These are phyloP conservation scores for Aphanomyces cochlioides DNA, from an alignment of 352 stramenopile species.

Conservation along the genomic window DNA sequence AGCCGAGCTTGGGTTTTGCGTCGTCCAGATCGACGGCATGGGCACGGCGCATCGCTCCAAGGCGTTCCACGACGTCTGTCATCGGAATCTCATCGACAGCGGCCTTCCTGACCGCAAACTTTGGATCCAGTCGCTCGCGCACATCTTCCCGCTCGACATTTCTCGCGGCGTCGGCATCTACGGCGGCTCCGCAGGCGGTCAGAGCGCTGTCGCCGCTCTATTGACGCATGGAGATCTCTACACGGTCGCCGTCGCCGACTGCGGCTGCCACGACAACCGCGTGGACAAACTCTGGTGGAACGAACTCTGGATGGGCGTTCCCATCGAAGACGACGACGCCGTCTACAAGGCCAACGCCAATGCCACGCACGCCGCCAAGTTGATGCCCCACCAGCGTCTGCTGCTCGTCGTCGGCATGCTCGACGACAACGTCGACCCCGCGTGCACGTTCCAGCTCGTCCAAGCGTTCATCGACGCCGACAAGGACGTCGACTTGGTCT, in stretches of 20 bases:
- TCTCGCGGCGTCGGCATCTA: constrained; percentile 18
- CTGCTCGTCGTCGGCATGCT: constrained; percentile 16
- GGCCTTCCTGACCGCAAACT: constrained; percentile 19
- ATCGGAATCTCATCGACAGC: constrained; percentile 12
- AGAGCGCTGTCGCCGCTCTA: constrained; percentile 19
- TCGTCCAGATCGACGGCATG: constrained; percentile 28
- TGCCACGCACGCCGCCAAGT: not conserved
- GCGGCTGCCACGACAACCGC: constrained; percentile 28
- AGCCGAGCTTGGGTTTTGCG: constrained; percentile 21
- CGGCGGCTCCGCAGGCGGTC: constrained; percentile 20
- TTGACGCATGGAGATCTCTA: constrained; percentile 18
- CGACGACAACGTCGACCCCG: constrained; percentile 24
- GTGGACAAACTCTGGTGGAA: constrained; percentile 30
- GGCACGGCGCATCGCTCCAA: constrained; percentile 20
- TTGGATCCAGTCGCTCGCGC: constrained; percentile 14
- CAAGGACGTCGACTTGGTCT: constrained; percentile 24
- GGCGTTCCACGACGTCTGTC: constrained; percentile 26
- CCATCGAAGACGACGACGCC: not conserved
- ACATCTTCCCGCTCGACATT: not conserved
- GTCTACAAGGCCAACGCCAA: constrained; percentile 15
- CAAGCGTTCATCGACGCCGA: constrained; percentile 28
- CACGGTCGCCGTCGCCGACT: constrained; percentile 19
- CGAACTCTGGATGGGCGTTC: constrained; percentile 25
- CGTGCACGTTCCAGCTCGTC: constrained; percentile 23
- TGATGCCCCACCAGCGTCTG: constrained; percentile 13